Conservation (phyloP, 2,329 filamentous ascomycete species). For the Talaromyces sp. region DNA sequence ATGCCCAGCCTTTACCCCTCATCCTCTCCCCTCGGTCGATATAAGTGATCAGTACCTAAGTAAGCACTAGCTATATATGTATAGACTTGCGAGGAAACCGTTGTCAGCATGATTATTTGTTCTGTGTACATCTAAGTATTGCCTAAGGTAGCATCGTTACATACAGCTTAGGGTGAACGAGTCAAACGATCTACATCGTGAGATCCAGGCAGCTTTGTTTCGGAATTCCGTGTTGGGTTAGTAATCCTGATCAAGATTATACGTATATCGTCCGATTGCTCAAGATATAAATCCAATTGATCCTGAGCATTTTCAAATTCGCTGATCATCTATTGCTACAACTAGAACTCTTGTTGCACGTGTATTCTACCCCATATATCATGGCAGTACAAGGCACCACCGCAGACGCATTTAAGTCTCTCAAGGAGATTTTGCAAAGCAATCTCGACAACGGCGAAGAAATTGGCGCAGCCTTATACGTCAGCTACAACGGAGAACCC, state of each 20-base stretch:
- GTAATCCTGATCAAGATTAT: not conserved
- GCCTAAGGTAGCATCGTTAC: not conserved
- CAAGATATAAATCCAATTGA: not conserved
- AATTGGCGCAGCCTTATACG: constrained; percentile 45
- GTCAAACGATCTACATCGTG: not conserved
- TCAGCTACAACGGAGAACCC: constrained; percentile 42
- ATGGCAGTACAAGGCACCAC: constrained; percentile 37
- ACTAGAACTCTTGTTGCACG: too few species aligned
- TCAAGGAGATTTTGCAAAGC: constrained; percentile 35
- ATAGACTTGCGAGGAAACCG: not conserved
- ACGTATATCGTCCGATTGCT: too few species aligned
- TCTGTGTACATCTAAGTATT: not conserved
- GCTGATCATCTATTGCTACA: too few species aligned
- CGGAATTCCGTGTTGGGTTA: not conserved
- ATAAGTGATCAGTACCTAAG: not conserved
- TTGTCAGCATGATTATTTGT: not conserved
- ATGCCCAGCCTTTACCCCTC: not conserved
- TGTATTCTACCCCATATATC: not conserved
- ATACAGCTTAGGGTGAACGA: not conserved
- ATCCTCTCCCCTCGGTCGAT: not conserved
- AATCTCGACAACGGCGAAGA: constrained; percentile 41
- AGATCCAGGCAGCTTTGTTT: not conserved
- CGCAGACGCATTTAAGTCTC: constrained; percentile 35
- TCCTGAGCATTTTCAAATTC: too few species aligned
- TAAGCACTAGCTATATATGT: not conserved